Base-by-base conservation (phyloP, 768 basidiomycete genomes). In the Trametopsis cervina region DNA sequence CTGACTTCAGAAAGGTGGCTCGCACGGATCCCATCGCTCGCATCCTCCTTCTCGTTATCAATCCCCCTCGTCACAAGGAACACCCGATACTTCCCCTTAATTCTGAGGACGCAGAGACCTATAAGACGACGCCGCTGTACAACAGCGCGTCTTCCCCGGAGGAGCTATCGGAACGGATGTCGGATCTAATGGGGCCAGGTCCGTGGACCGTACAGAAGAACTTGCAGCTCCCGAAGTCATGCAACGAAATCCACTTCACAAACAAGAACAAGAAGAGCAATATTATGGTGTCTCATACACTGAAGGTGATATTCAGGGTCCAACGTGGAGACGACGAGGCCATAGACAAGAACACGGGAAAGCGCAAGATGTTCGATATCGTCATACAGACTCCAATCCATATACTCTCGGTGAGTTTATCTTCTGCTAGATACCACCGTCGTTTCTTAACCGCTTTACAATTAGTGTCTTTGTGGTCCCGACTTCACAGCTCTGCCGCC, bases 291-390 rank as follows among this genome's bases (percentile, higher is more conserved):
- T 68, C 74, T 0, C 95, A 99, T 62, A 65, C 71, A 42, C 69
- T 99, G 46, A 93, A 91, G 69, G 75, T 90, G 42, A 74, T 87
- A 23, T 77, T 97, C 47, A 74, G 92, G 29, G 83, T 95, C 13
- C 85, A 92, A 65, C 74, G 85, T 20, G 89, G 86, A 3, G 89
- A 90, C 53, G 83, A 89, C 57, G 55, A 61, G 18, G 68, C 72
- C 13, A 45, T 81, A 2, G 86, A 89, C 60, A 54, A 73, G 5
- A 83, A 82, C 62, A 70, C 73, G 27, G 85, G 86, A 27, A 85
- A 77, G 65, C 75, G 80, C 54, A 95, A 89, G 67, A 63, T 89
- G 58, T 91, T 85, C 63, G 93, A 93, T 62, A 89, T 94, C 55
- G 79, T 87, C 23, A 78, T 94, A 50, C 85, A 91, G 61, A 82